Evolutionary conservation across 441 rosid genomes (phyloP).

Genomic region (Populus hybrid): DNA sequence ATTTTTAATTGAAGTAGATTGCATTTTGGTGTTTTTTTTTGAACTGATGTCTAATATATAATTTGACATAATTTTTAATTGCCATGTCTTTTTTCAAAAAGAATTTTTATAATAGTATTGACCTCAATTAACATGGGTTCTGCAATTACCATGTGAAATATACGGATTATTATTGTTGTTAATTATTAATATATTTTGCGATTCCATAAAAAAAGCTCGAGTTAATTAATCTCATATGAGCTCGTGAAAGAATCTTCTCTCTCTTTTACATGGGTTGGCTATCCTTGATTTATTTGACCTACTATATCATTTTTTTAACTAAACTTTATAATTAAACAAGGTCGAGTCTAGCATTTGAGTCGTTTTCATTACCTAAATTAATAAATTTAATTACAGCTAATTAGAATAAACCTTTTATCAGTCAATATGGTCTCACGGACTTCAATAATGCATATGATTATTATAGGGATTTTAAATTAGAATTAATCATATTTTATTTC

Average conservation of each 20-base stretch:
- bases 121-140: neutral
- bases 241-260: no score
- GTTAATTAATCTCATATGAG: no score
- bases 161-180: no score
- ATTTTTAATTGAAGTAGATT: no score
- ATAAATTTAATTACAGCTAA: neutral
- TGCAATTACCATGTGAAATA: no score
- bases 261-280: neutral
- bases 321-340: neutral
- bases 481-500: neutral
- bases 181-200: no score
- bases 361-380: neutral
- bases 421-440: neutral
- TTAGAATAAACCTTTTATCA: neutral
- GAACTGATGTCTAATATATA: no score
- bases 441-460: neutral
- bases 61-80: no score
- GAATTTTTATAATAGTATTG: neutral
- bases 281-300: neutral
- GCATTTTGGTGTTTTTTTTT: no score
- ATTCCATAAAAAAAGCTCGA: no score
- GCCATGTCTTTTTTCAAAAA: no score
- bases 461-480: no score
- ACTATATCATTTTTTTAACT: neutral
- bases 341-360: neutral